Conservation (phyloP, 225 moss, liverwort and hornwort genomes). For the Neckera pumila region DNA sequence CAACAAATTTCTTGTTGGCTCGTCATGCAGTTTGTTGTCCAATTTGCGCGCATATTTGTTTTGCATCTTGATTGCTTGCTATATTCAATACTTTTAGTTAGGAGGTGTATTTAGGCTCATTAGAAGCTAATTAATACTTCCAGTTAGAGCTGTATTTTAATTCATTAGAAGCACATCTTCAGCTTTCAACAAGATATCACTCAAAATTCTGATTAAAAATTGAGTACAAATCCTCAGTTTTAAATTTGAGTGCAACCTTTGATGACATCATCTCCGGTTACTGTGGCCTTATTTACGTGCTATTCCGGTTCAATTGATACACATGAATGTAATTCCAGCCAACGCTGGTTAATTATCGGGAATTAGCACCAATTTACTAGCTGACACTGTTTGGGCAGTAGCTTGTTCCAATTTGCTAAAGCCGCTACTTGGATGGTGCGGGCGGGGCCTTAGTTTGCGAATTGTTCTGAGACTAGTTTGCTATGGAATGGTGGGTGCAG, state of each 20-base stretch:
- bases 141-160: neutral
- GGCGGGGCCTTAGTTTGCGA: neutral
- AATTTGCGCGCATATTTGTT: neutral
- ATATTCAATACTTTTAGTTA: neutral
- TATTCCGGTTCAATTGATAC: neutral
- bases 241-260: neutral
- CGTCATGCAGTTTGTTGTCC: neutral
- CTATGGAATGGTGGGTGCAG: constrained; percentile 3
- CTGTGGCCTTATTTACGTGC: neutral
- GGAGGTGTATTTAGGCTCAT: neutral
- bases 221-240: neutral
- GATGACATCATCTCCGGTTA: neutral
- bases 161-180: neutral
- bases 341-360: too few relatives aligned
- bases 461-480: neutral
- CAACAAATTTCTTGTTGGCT: neutral
- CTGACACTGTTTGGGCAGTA: neutral
- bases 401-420: neutral
- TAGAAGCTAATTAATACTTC: neutral
- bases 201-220: neutral
- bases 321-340: neutral
- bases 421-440: neutral
- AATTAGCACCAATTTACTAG: neutral
- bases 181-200: neutral
- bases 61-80: neutral